A percentile compares a stretch with the other conserved stretches of the same genome.
These are phyloP conservation scores for Hypoxylon rickii DNA, from an alignment of 495 filamentous ascomycete species.

Conservation along the genomic window DNA sequence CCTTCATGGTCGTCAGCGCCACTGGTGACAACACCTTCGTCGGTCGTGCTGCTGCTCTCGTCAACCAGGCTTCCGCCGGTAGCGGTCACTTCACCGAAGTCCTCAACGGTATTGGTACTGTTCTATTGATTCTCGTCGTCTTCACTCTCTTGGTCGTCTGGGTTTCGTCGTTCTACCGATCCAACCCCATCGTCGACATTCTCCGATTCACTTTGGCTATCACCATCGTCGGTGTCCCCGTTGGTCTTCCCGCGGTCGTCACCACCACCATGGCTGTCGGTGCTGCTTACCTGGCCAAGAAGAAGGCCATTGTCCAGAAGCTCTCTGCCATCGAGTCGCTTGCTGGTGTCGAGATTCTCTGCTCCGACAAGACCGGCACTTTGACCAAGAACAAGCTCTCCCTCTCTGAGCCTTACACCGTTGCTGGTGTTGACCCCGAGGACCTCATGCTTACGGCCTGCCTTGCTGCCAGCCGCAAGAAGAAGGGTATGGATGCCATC, in stretches of 20 bases:
- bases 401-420: slow-evolving; percentile 80
- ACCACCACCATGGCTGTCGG: slow-evolving; percentile 97
- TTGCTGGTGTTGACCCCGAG: slow-evolving; percentile 75
- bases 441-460: slow-evolving; percentile 92
- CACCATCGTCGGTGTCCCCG: slow-evolving; percentile 91
- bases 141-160: slow-evolving; percentile 81
- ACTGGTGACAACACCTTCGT: slow-evolving; percentile 90
- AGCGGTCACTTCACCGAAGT: slow-evolving; percentile 89
- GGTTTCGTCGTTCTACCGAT: slow-evolving; percentile 86
- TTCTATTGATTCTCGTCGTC: slow-evolving; percentile 79
- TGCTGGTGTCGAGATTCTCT: slow-evolving; percentile 93
- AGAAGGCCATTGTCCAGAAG: slow-evolving; percentile 97
- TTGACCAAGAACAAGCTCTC: slow-evolving; percentile 93
- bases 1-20: slow-evolving; percentile 76
- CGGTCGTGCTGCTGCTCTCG: slow-evolving; percentile 83
- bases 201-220: slow-evolving; percentile 85
- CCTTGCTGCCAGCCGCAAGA: slow-evolving; percentile 88
- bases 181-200: slow-evolving; percentile 72
- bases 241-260: slow-evolving; percentile 94
- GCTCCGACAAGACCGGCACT: slow-evolving; percentile 96
- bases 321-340: slow-evolving; percentile 93
- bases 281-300: slow-evolving; percentile 90
- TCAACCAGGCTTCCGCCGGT: slow-evolving; percentile 70
- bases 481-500: slow-evolving; percentile 93
- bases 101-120: slow-evolving; percentile 81